Evolutionary conservation across 371 early-diverging fungal species (phyloP).

Genomic region (Nematocida ausubeli): DNA sequence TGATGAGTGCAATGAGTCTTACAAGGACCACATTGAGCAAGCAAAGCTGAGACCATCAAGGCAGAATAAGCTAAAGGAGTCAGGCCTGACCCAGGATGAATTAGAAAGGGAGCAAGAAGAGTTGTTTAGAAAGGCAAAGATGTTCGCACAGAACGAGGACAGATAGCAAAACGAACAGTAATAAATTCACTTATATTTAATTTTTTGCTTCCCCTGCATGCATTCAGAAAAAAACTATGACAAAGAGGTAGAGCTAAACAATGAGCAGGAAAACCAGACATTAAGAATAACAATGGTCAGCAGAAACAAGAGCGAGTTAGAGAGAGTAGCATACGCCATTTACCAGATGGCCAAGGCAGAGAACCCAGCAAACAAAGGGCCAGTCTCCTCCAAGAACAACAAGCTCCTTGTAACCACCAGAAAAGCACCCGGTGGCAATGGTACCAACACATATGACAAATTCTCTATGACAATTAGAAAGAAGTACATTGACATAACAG

Average conservation of each 20-base stretch:
- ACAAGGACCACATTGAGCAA: slow-evolving; percentile 77
- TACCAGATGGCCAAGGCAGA: slow-evolving; percentile 53
- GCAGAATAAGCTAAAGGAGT: slow-evolving; percentile 76
- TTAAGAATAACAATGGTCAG: slow-evolving; percentile 39
- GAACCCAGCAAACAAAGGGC: slow-evolving; percentile 12
- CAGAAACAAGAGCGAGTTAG: slow-evolving; percentile 51
- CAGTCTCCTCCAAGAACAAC: slow-evolving; percentile 47
- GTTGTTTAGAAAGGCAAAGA: slow-evolving; percentile 82
- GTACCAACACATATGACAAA: slow-evolving; percentile 54
- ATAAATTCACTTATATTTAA: slow-evolving; percentile 43
- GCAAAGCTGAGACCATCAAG: slow-evolving; percentile 78
- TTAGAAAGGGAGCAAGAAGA: slow-evolving; percentile 78
- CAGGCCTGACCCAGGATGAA: slow-evolving; percentile 84
- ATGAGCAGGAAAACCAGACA: slow-evolving; percentile 27
- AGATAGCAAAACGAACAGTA: neutral
- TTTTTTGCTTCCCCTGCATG: slow-evolving; percentile 52
- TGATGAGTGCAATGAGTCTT: slow-evolving; percentile 77
- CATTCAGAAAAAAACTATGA: slow-evolving; percentile 49
- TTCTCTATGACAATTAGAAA: slow-evolving; percentile 50
- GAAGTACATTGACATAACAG: slow-evolving; percentile 48
- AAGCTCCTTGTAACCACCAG: slow-evolving; percentile 31
- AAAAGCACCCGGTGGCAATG: slow-evolving; percentile 50
- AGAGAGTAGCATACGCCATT: slow-evolving; percentile 41
- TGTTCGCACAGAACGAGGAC: slow-evolving; percentile 22
- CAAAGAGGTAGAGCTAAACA: slow-evolving; percentile 46